Evolutionary conservation across 1,284 basidiomycete species (phyloP), one percentile per base, ranked within the genome.

Genomic region (Rhodotorula mucilaginosa): DNA sequence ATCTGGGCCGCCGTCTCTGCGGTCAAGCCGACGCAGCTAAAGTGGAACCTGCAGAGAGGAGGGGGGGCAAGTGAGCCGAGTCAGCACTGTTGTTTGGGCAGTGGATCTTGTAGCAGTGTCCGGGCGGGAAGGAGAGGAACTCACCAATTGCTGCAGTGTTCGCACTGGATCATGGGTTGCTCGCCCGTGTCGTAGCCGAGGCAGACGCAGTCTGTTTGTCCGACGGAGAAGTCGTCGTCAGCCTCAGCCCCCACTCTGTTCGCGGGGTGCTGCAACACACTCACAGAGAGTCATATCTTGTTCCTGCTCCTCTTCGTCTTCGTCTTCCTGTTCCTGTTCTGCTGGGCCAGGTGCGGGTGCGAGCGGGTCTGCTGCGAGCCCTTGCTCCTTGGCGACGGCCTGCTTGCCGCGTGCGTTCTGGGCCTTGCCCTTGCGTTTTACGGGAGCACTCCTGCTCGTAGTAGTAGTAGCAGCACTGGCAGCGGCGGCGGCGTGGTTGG

Each of bases 101-200:
- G 34, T 12, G n/a, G 52, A n/a, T n/a, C 10, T 8, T 54, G 13
- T 31, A 34, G 8, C 19, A 34, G 29, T 21, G 5, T 21, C 23
- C 2, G 1, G 48, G 13, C 39, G 18, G 46, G 46, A 64, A 13
- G 51, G 21, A 64, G 39, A 13, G 39, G 21, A 64, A 82, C 87
- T 77, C 78, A 92, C 91, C 91, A 92, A 69, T 89, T 87, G 57
- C 84, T 83, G 80, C 91, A 93, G 64, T 84, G 83, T 31, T 86
- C 84, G 79, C 91, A 93, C 62, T 83, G 83, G 60, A 93, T 88
- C 91, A 93, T 92, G 23, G 91, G 90, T 19, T 88, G 85, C 26
- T 77, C 76, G 65, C 89, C 89, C 82, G 91, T 89, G 79, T 92
- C 88, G 46, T 85, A 73, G 0, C 78, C 77, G 19, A 78, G 61